Base-by-base conservation (phyloP, 371 early-diverging fungal species). In the Blakeslea trispora region DNA sequence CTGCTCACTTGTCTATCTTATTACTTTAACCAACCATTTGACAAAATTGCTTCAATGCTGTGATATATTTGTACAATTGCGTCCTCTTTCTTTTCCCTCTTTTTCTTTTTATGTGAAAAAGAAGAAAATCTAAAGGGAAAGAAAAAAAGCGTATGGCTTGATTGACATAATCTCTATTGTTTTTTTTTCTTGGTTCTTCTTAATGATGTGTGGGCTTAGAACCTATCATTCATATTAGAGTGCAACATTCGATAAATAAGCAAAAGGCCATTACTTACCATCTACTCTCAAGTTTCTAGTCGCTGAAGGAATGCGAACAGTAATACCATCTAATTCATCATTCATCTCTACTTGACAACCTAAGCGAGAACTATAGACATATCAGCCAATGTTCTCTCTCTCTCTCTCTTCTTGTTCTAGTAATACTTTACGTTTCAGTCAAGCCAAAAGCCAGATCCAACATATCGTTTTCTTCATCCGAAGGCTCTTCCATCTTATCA, bases 391-490 rank as follows among this genome's bases (percentile, higher is more conserved):
- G 7, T 39, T 15, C n/a, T n/a, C n/a, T n/a, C n/a, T n/a, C n/a
- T n/a, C n/a, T n/a, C n/a, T 23, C 2, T 28, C 15, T 11, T 13
- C 17, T 39, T 45, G 17, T 37, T 28, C n/a, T 35, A 11, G 19
- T 5, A 5, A 17, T 22, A 13, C 54, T 84, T 67, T 77, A 93
- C 82, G 98, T 99, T 51, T 95, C 94, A 22, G 96, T 95, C 57
- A 97, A 81, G 10, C 95, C 98, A 83, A 96, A 99, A 8, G 99
- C 99, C 66, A 97, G 72, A 77, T 99, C 99, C 50, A 99, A 75
- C 93, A 99, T 95, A 77, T 99, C 99, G 67, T 98, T 96, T 63
- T 99, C 99, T 72, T 98, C 98, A 63, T 99, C 99, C 2, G 91
- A 84, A 6, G 99, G 97, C 63, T 96, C 96, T 50, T 88, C 90